Base-by-base conservation (phyloP, 1,284 basidiomycete species). In the Bondarzewia mesenterica region DNA sequence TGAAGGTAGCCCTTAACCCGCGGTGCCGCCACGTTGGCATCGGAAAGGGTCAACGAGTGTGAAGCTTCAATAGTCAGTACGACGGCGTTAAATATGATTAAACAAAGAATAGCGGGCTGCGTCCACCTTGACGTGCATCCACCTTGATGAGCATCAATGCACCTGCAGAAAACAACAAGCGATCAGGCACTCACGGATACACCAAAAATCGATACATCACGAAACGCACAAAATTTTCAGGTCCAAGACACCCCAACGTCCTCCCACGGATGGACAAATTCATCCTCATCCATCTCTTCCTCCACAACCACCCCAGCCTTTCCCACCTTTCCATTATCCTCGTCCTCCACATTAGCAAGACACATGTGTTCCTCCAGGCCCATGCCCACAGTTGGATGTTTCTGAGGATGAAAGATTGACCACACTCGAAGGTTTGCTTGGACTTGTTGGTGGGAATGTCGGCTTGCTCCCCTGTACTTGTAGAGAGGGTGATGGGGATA, bases 71-170 rank as follows among this genome's bases (percentile, higher is more conserved):
- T 75, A 5, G 89, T 85, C 50, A 98, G 71, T 16, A 94, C 74
- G 50, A 93, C 73, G 16, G 89, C 88, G 63, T 97, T 89, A 56
- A 85, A 59, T 46, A 97, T 75, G 60, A 99, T 97, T 46, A 94
- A 73, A 7, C 85, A 58, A 38, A 98, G 76, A 48, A 98, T 89
- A 36, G 73, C 55, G 10, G 92, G 91, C 65, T 99, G 94, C 15
- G 93, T 91, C 78, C 83, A 89, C 54, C 90, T 93, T 53, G 29
- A 25, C 15, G n/a, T n/a, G n/a, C n/a, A n/a, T n/a, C n/a, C n/a
- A n/a, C n/a, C n/a, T n/a, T n/a, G n/a, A n/a, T n/a, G 14, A 7
- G 3, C 38, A 16, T 16, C n/a, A 16, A 16, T 10, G 8, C 8
- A 18, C 38, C 38, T 10, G 16, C 18, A 10, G 16, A 10, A 39